These are phyloP conservation scores for Claviceps quebecensis DNA, from an alignment of 2,329 filamentous ascomycete genomes.

Conservation along the genomic window DNA sequence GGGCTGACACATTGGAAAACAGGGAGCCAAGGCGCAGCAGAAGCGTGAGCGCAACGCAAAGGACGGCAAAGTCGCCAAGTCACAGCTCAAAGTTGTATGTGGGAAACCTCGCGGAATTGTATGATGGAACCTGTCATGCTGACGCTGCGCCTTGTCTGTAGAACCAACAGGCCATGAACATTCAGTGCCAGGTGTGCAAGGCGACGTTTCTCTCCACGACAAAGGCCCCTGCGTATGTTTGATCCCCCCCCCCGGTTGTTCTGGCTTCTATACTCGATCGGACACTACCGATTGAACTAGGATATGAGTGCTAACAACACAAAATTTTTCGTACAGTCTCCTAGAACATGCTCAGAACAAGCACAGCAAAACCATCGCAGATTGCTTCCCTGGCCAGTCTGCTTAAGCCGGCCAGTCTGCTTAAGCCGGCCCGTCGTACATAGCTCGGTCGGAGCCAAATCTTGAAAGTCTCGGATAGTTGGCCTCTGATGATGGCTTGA, in stretches of 20 bases:
- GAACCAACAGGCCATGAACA: slow-evolving; percentile 62
- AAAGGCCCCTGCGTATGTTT: slow-evolving; percentile 51
- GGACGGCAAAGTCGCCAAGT: slow-evolving; percentile 43
- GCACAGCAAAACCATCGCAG: slow-evolving; percentile 56
- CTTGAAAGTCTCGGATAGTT: neutral
- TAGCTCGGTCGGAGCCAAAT: no score
- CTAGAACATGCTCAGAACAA: slow-evolving; percentile 62
- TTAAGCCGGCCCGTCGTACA: neutral
- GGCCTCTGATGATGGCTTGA: no score
- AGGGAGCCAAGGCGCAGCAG: slow-evolving; percentile 54
- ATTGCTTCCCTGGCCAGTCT: slow-evolving; percentile 51
- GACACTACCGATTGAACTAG: neutral
- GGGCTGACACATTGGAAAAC: neutral
- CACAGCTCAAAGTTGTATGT: slow-evolving; percentile 54
- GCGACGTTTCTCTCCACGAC: slow-evolving; percentile 68
- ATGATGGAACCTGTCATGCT: neutral
- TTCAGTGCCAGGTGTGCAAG: slow-evolving; percentile 66
- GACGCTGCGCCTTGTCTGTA: slow-evolving; percentile 17
- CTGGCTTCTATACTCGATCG: neutral
- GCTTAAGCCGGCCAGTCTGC: neutral
- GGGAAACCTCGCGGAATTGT: neutral
- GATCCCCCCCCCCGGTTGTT: neutral
- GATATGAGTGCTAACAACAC: neutral
- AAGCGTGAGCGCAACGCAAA: slow-evolving; percentile 62
- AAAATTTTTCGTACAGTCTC: slow-evolving; percentile 29